These are phyloP conservation scores for Auxenochlorella pyrenoidosa DNA, from an alignment of 139 green algal species.

Conservation along the genomic window DNA sequence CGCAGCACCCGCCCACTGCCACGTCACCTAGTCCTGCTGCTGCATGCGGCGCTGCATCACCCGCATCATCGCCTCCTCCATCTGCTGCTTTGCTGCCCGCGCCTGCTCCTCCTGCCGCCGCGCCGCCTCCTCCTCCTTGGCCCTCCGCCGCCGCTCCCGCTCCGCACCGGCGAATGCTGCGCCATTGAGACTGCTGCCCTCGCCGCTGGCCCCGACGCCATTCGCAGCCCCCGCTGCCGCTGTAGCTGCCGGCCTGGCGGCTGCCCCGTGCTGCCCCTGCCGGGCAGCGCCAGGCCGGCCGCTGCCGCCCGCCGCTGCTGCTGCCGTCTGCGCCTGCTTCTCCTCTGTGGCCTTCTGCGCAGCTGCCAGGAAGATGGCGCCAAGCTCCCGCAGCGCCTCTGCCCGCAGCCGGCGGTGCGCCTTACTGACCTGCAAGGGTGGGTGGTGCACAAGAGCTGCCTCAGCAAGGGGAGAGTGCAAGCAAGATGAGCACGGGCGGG, in stretches of 20 bases:
- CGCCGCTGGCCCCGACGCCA: too few species aligned
- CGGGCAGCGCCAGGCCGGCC: background rate
- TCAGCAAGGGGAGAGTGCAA: too few species aligned
- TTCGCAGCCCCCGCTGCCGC: too few species aligned
- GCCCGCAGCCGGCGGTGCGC: conserved; percentile 52
- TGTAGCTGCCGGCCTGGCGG: background rate
- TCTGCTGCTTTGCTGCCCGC: conserved; percentile 59
- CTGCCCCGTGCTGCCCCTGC: background rate
- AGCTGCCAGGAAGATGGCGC: conserved; percentile 63
- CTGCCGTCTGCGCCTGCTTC: background rate
- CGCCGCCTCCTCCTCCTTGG: background rate
- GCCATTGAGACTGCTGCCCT: background rate
- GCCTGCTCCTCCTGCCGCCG: conserved; percentile 14
- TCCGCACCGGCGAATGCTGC: background rate
- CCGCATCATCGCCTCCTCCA: conserved; percentile 72
- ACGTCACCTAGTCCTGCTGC: background rate
- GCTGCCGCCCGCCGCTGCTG: background rate
- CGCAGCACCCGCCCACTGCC: background rate
- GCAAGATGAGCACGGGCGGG: too few species aligned
- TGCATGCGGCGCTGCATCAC: conserved; percentile 63
- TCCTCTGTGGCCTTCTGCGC: background rate
- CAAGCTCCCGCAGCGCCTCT: conserved; percentile 61
- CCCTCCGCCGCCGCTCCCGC: conserved; percentile 1
- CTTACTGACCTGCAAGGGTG: conserved; percentile 31
- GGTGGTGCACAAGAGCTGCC: background rate